phyloP scores from a whole-genome alignment of 257 asterid genomes.

The Nicotiana sylvestris region DNA sequence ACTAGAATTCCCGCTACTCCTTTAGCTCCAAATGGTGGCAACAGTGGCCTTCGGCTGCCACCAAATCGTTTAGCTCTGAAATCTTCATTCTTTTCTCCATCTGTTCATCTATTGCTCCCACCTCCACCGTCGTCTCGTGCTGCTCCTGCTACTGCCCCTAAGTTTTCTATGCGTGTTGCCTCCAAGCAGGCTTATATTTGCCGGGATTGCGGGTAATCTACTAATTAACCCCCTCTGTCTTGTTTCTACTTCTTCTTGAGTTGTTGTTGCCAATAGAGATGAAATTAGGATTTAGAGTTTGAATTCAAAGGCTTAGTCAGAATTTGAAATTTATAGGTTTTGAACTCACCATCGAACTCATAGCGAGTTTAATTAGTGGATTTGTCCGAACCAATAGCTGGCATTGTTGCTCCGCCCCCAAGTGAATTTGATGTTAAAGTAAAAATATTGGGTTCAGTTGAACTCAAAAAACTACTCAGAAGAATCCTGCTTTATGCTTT shows the following conservation, averaged over 20 bases:
- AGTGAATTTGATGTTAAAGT: too few relatives aligned
- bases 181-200: constrained; percentile 90
- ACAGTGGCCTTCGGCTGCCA: constrained; percentile 46
- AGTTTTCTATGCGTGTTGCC: constrained; percentile 69
- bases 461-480: neutral
- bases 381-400: too few relatives aligned
- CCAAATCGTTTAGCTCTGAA: constrained; percentile 45
- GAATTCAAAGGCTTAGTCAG: neutral
- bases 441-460: too few relatives aligned
- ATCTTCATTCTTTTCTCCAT: constrained; percentile 61
- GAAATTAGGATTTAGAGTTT: neutral
- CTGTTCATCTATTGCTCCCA: constrained; percentile 49
- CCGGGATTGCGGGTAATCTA: constrained; percentile 88
- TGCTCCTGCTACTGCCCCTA: constrained; percentile 52
- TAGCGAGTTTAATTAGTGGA: too few relatives aligned
- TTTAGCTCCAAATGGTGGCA: constrained; percentile 30
- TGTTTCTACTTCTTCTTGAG: too few relatives aligned
- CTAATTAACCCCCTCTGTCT: neutral
- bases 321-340: too few relatives aligned
- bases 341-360: too few relatives aligned
- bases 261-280: neutral
- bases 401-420: too few relatives aligned
- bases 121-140: constrained; percentile 18
- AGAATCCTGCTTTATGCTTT: neutral
- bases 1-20: constrained; percentile 28